Evolutionary conservation across 1,284 basidiomycete species (phyloP), one percentile per base, ranked within the genome.

Genomic region (Leccinum pachyderme): DNA sequence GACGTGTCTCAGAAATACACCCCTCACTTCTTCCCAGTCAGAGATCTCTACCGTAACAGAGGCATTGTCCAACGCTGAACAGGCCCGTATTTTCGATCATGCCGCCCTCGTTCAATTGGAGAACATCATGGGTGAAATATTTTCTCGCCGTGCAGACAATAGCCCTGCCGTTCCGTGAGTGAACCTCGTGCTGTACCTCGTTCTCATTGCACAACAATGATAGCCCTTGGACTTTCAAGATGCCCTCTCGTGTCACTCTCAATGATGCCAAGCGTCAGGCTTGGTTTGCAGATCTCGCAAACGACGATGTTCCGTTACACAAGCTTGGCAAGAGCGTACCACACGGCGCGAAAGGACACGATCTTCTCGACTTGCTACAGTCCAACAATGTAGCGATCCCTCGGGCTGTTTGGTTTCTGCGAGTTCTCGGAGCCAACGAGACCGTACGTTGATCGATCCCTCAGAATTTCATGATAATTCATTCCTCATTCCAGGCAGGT

Each of bases 391-490:
- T 99, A 31, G 87, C 91, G 1, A 83, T 95, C 43, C 81, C 87
- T 1, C 80, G 97, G 27, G 97, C 97, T 0, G 81, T 97, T 3
- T 99, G 97, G 97, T 95, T 97, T 70, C 82, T 98, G 29, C 83
- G 95, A 12, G 91, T 95, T 1, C 85, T 96, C 52, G 97, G 96
- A n/a, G 92, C 91, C 1, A 95, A 94, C 63, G 96, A 99, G 72
- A 94, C 94, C 41, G 89, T 93, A 65, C 18, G 50, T 47, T 27
- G 11, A n/a, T 27, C 18, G 15, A 44, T 39, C 8, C 31, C 45
- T 39, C 28, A 4, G 15, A 15, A 5, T 9, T 29, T 37, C 44
- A 25, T 29, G 5, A 2, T 3, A 28, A 7, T 22, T 54, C 15
- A 65, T 37, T 11, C 27, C 15, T 47, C 47, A 45, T 24, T 43